Percentiles rank a stretch among this genome's conserved stretches.
Evolutionary conservation across 2,329 filamentous ascomycete genomes (phyloP).

Genomic region (Aspergillus candidus): DNA sequence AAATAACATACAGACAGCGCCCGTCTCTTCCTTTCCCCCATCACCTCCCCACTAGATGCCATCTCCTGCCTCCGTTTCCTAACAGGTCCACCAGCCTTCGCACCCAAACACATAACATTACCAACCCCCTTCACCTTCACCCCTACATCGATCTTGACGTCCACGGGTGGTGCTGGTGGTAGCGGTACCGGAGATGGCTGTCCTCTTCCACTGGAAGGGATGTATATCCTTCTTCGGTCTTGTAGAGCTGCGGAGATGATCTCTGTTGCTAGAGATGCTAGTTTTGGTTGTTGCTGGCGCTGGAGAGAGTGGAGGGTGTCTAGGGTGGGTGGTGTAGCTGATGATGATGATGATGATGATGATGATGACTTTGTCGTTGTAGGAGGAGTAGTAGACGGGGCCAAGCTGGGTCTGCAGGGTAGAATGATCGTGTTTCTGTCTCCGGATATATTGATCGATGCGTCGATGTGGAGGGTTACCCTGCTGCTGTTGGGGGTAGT

Average conservation of each 20-base stretch:
- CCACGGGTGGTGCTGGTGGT: slow-evolving; percentile 10
- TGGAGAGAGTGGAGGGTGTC: slow-evolving; percentile 1
- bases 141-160: slow-evolving; percentile 25
- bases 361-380: slow-evolving; percentile 2
- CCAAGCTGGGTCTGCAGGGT: slow-evolving; percentile 3
- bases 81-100: background rate
- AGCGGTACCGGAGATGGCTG: too few relatives aligned
- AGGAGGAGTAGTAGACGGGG: background rate
- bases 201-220: too few relatives aligned
- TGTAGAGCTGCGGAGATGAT: slow-evolving; percentile 17
- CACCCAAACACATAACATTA: slow-evolving; percentile 23
- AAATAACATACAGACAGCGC: slow-evolving; percentile 19
- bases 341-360: too few relatives aligned
- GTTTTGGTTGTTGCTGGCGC: slow-evolving; percentile 9
- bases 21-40: slow-evolving; percentile 12
- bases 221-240: too few relatives aligned
- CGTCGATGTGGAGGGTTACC: slow-evolving; percentile 31
- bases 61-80: background rate
- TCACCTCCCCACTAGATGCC: background rate
- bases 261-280: slow-evolving; percentile 20
- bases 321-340: slow-evolving; percentile 1
- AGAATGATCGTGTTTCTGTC: slow-evolving; percentile 29
- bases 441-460: slow-evolving; percentile 30
- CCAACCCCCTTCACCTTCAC: slow-evolving; percentile 23
- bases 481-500: slow-evolving; percentile 9